Evolutionary conservation across 2,329 filamentous ascomycete species (phyloP), one percentile per base, ranked within the genome.

Genomic region (Cadophora malorum): DNA sequence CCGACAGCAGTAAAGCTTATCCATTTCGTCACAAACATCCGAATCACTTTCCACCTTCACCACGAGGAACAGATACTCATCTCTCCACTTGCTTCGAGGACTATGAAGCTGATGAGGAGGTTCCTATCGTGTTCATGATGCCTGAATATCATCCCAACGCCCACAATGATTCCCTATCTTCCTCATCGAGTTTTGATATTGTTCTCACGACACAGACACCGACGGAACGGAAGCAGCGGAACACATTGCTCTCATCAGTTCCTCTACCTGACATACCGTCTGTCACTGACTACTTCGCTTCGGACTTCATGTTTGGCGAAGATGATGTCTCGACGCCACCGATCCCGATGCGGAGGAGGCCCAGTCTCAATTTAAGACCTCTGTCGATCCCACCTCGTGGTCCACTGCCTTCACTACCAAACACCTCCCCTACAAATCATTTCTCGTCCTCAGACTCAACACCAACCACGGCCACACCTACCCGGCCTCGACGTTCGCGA

Each of bases 21-120:
- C 63, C 65, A 6, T 68, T 70, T 23, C 63, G 53, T 28, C 63
- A 65, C 28, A 65, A 68, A 35, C 65, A 70, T 62, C 21, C 55
- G 16, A 68, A 68, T 25, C 67, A 67, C 60, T 68, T 68, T 41
- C 66, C 63, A n/a, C 68, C 63, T 2, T 55, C 58, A 21, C 28
- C 58, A 21, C 53, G 23, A 47, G 12, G 50, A 47, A 52, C 38
- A 10, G n/a, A 62, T 10, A 12, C 6, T 45, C 45, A 45, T n/a
- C 28, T 62, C 16, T 62, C 55, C 10, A 50, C 47, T 12, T 59
- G 12, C 10, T 45, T 56, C 19, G 61, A 53, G 4, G 41, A 31
- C 38, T 31, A 58, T n/a, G 65, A 64, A 33, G 59, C 55, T 19
- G 45, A 63, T 16, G 66, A 65, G 35, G 69, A 69, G 41, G 53